These are phyloP conservation scores for Tardiomyces blankii DNA, from an alignment of 1,139 yeast species.

Conservation along the genomic window DNA sequence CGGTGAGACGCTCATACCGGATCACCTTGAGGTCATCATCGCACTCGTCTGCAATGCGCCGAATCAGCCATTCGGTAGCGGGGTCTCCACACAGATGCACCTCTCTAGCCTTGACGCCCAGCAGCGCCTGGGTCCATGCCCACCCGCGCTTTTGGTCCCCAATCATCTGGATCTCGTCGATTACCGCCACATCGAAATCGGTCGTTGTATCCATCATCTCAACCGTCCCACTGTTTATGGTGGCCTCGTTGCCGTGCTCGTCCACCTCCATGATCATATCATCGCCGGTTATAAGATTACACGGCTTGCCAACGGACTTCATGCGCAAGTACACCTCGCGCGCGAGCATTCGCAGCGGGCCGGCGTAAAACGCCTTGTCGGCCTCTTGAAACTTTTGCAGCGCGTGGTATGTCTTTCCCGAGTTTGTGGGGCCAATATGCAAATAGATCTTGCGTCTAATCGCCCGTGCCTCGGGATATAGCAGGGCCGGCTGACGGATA, in stretches of 20 bases:
- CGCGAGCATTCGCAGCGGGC: conserved; percentile 83
- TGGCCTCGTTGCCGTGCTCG: conserved; percentile 50
- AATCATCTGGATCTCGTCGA: conserved; percentile 96
- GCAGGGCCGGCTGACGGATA: conserved; percentile 10
- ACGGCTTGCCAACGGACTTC: conserved; percentile 49
- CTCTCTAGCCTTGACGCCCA: conserved; percentile 80
- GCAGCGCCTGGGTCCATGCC: conserved; percentile 89
- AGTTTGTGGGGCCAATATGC: conserved; percentile 96
- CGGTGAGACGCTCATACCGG: conserved; percentile 64
- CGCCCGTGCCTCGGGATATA: conserved; percentile 76
- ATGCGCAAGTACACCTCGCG: conserved; percentile 83
- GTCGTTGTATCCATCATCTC: conserved; percentile 75
- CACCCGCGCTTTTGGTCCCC: conserved; percentile 71
- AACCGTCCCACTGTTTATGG: conserved; percentile 76
- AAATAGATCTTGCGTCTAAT: conserved; percentile 67
- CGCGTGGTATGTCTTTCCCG: conserved; percentile 91
- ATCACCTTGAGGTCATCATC: conserved; percentile 72
- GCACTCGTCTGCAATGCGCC: conserved; percentile 47
- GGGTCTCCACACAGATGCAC: conserved; percentile 91
- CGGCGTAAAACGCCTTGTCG: conserved; percentile 84
- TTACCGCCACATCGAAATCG: conserved; percentile 74
- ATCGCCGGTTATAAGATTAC: conserved; percentile 90
- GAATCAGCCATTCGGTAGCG: conserved; percentile 58
- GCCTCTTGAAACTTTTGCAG: conserved; percentile 56
- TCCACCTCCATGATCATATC: conserved; percentile 69